Evolutionary conservation across 1,284 basidiomycete genomes (phyloP).

Genomic region (Irpex lacteus): DNA sequence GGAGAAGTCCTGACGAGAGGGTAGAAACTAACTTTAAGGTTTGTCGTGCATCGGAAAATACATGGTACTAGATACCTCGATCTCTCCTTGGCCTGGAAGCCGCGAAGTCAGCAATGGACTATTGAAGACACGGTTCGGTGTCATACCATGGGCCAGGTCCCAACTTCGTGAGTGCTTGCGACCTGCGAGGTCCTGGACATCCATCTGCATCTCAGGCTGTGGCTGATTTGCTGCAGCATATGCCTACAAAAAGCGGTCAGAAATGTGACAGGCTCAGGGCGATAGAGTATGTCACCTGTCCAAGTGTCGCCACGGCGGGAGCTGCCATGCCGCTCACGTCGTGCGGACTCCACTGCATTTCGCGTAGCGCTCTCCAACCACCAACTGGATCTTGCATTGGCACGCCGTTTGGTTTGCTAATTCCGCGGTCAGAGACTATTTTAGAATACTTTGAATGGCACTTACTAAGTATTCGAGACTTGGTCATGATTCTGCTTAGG

Average conservation of each 20-base stretch:
- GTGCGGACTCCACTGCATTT: conserved; percentile 22
- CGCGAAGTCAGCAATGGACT: neutral
- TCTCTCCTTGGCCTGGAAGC: conserved; percentile 10
- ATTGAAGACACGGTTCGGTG: conserved; percentile 1
- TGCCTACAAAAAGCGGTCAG: conserved; percentile 12
- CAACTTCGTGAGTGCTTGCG: conserved; percentile 31
- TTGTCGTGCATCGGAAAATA: conserved; percentile 14
- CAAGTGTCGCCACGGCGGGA: conserved; percentile 15
- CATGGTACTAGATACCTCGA: conserved; percentile 18
- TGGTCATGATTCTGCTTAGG: conserved; percentile 15
- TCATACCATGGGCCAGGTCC: conserved; percentile 23
- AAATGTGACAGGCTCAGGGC: conserved; percentile 1
- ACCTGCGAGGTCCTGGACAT: conserved; percentile 19
- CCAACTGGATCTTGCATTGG: conserved; percentile 22
- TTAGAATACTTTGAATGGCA: neutral
- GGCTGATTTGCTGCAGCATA: conserved; percentile 18
- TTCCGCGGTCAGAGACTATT: neutral
- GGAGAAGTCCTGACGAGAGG: conserved; percentile 22
- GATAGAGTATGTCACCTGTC: conserved; percentile 16
- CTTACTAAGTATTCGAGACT: conserved; percentile 7
- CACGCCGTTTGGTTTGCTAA: conserved; percentile 19
- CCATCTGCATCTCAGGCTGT: conserved; percentile 25
- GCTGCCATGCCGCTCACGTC: conserved; percentile 10
- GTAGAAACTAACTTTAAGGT: conserved; percentile 10
- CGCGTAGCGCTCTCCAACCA: conserved; percentile 26